A percentile compares a stretch with the other conserved stretches of the same genome.
Conservation (phyloP, 1,139 yeast species). For the Suhomyces terraborum region DNA sequence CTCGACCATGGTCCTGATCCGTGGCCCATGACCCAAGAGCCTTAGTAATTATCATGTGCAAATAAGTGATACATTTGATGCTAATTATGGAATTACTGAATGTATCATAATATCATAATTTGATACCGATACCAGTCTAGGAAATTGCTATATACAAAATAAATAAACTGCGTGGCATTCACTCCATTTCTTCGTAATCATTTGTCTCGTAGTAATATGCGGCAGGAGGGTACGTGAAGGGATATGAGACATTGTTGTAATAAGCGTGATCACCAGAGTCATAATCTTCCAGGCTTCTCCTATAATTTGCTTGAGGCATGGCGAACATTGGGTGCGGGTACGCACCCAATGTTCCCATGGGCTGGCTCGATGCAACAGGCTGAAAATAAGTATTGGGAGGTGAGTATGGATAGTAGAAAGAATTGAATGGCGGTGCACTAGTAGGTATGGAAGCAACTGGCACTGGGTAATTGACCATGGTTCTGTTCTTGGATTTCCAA, state of each 20-base stretch:
- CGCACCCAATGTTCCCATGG: constrained; percentile 4
- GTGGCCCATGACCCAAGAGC: not conserved
- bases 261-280: not conserved
- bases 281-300: constrained; percentile 7
- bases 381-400: constrained; percentile 2
- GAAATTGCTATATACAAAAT: not conserved
- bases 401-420: constrained; percentile 9
- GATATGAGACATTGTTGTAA: constrained; percentile 3
- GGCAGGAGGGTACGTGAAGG: constrained; percentile 7
- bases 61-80: not conserved
- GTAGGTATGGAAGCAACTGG: constrained; percentile 12
- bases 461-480: constrained; percentile 10
- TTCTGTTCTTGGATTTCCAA: constrained; percentile 4
- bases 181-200: constrained; percentile 7
- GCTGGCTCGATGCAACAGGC: constrained; percentile 4
- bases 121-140: not conserved
- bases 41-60: no score
- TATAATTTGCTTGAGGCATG: not conserved
- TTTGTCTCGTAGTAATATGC: constrained; percentile 6
- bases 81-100: constrained; percentile 1
- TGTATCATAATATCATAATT: no score
- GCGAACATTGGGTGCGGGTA: constrained; percentile 7
- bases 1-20: no score
- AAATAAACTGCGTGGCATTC: not conserved
- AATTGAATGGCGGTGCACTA: constrained; percentile 9